Evolutionary conservation across 768 basidiomycete genomes (phyloP).

Genomic region (Rhodotorula toruloides): DNA sequence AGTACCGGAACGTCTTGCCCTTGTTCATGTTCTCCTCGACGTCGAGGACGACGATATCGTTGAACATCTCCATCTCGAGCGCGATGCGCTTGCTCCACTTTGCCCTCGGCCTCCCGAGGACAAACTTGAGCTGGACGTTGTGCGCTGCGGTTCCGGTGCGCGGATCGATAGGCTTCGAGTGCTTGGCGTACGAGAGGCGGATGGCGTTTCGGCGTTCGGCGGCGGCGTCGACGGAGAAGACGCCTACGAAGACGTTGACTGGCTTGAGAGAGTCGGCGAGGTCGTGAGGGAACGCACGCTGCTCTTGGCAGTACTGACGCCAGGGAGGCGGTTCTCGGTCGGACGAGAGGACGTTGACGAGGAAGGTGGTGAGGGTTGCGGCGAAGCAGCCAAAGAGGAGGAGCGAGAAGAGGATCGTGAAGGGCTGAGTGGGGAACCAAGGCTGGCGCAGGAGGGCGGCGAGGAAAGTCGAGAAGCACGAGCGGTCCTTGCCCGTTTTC

Average conservation of each 20-base stretch:
- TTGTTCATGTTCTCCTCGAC: constrained; percentile 87
- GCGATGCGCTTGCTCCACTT: constrained; percentile 73
- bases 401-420: constrained; percentile 56
- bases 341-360: constrained; percentile 89
- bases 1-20: constrained; percentile 87
- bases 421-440: constrained; percentile 41
- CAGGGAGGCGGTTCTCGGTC: constrained; percentile 93
- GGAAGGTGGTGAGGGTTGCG: constrained; percentile 72
- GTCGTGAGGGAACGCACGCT: constrained; percentile 62
- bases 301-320: constrained; percentile 77
- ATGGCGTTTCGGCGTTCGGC: constrained; percentile 81
- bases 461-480: constrained; percentile 15
- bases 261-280: constrained; percentile 71
- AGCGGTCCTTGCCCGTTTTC: constrained; percentile 12
- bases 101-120: constrained; percentile 75
- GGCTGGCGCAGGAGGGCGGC: constrained; percentile 38
- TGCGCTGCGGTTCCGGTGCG: constrained; percentile 64
- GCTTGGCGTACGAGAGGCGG: constrained; percentile 81
- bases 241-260: constrained; percentile 77
- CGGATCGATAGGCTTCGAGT: constrained; percentile 65
- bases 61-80: constrained; percentile 83
- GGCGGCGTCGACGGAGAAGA: constrained; percentile 80
- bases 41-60: constrained; percentile 62
- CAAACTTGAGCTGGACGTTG: constrained; percentile 72
- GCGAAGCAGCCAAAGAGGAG: constrained; percentile 74